Conservation (phyloP, 306 rosid species). For the Corylus heterophylla region DNA sequence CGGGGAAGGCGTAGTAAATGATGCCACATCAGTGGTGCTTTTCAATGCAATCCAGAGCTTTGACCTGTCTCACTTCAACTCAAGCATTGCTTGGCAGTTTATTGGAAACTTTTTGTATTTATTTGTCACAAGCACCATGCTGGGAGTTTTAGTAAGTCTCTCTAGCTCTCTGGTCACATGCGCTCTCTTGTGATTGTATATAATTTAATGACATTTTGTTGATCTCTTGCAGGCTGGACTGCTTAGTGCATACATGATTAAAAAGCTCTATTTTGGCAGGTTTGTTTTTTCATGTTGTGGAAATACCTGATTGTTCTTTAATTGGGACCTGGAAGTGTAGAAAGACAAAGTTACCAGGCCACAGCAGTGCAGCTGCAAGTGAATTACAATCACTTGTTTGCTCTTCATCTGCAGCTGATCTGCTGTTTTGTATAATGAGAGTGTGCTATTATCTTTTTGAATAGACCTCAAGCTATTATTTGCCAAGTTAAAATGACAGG, state of each 20-base stretch:
- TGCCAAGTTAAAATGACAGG: neutral
- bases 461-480: neutral
- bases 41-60: conserved; percentile 94
- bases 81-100: conserved; percentile 62
- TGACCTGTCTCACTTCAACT: conserved; percentile 76
- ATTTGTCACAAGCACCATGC: conserved; percentile 69
- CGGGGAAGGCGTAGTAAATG: conserved; percentile 97
- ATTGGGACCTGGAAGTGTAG: neutral
- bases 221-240: conserved; percentile 69
- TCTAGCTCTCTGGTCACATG: conserved; percentile 22
- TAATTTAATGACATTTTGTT: neutral
- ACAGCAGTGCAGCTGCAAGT: no score
- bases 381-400: no score
- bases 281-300: conserved; percentile 41
- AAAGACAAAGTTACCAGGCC: no score
- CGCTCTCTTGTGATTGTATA: neutral
- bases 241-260: conserved; percentile 76
- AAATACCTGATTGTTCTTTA: conserved; percentile 4
- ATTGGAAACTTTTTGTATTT: conserved; percentile 65
- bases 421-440: neutral
- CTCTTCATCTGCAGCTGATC: neutral
- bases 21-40: conserved; percentile 94
- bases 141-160: conserved; percentile 69
- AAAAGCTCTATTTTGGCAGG: conserved; percentile 83
- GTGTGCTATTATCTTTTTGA: neutral